These are phyloP conservation scores for Gossypium laxum DNA, from an alignment of 441 rosid genomes.

Conservation along the genomic window DNA sequence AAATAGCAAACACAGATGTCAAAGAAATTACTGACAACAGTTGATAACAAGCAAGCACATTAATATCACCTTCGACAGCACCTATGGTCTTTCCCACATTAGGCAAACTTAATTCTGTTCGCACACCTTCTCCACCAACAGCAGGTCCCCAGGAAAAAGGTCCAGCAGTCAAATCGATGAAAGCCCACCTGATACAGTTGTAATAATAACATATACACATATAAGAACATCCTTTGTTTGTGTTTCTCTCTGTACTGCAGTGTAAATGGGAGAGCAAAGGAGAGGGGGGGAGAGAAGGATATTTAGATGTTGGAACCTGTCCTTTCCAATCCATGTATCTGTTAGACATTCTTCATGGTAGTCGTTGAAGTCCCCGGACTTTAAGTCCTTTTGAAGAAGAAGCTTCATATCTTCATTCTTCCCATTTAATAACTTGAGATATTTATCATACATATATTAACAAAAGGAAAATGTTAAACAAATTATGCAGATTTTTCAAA, in stretches of 20 bases:
- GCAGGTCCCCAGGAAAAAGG: conserved; percentile 99
- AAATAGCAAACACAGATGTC: not conserved
- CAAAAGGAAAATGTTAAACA: conserved; percentile 10
- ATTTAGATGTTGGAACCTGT: conserved; percentile 50
- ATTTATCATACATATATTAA: conserved; percentile 11
- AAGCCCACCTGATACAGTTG: conserved; percentile 70
- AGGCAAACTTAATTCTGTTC: conserved; percentile 79
- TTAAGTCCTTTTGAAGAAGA: conserved; percentile 53
- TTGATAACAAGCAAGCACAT: conserved; percentile 2
- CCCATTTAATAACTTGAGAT: conserved; percentile 60
- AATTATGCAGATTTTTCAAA: conserved; percentile 9
- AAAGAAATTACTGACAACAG: not conserved
- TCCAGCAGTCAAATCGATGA: conserved; percentile 84
- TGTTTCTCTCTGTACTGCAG: not conserved
- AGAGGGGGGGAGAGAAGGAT: conserved; percentile 12
- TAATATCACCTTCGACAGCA: conserved; percentile 71
- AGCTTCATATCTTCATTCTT: conserved; percentile 61
- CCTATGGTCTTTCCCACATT: conserved; percentile 92
- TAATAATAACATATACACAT: not conserved
- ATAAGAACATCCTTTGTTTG: not conserved
- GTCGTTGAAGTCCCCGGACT: conserved; percentile 59
- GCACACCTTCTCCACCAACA: conserved; percentile 99
- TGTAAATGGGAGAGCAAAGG: not conserved
- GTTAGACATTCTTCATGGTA: conserved; percentile 84
- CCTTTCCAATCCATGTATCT: conserved; percentile 90